phyloP scores from a whole-genome alignment of 2,329 filamentous ascomycete genomes.

The Pseudogymnoascus sp. region DNA sequence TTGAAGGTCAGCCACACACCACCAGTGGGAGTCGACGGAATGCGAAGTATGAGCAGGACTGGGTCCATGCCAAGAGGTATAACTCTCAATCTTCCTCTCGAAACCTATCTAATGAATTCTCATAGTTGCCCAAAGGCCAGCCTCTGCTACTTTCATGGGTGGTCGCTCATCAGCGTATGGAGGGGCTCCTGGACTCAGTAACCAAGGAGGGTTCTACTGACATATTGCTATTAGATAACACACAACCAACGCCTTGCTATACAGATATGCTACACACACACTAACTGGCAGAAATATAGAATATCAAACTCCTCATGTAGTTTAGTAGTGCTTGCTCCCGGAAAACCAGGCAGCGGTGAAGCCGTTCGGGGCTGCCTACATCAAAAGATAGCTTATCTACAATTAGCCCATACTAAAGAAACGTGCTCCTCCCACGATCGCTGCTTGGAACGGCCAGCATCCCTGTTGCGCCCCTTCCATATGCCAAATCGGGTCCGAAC shows the following conservation, averaged over 20 bases:
- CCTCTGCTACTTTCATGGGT: background rate
- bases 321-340: background rate
- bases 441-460: background rate
- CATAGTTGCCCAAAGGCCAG: slow-evolving; percentile 6
- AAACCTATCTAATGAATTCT: background rate
- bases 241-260: background rate
- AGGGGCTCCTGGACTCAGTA: background rate
- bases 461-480: background rate
- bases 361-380: background rate
- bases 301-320: background rate
- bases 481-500: background rate
- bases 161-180: background rate
- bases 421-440: background rate
- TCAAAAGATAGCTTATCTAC: background rate
- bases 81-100: background rate
- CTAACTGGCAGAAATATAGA: background rate
- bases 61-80: background rate
- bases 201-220: background rate
- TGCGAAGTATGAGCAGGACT: background rate
- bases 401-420: background rate
- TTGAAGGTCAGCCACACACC: slow-evolving; percentile 28
- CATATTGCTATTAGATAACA: background rate
- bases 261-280: background rate
- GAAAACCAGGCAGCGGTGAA: background rate
- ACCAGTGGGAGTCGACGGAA: background rate